These are phyloP conservation scores for Talaromyces sp. DNA, from an alignment of 2,329 filamentous ascomycete species.

Conservation along the genomic window DNA sequence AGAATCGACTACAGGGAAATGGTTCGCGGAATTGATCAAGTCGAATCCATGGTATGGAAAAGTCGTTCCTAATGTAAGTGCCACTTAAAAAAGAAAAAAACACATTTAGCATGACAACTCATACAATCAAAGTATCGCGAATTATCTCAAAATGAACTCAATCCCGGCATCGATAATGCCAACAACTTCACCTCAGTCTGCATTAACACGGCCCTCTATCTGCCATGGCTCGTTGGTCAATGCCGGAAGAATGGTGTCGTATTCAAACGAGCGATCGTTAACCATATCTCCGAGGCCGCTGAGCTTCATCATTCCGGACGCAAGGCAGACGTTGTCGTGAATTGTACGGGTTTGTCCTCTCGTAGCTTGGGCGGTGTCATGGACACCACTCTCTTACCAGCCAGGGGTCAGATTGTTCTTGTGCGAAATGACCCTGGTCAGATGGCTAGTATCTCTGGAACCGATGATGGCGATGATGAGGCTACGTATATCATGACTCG, in stretches of 20 bases:
- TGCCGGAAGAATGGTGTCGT: constrained; percentile 68
- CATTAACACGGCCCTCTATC: constrained; percentile 84
- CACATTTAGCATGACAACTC: background rate
- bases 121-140: constrained; percentile 51
- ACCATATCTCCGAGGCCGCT: constrained; percentile 69
- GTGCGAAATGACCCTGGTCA: constrained; percentile 70
- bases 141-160: constrained; percentile 54
- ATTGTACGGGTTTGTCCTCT: constrained; percentile 76
- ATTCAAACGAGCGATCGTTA: constrained; percentile 58
- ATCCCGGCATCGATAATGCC: constrained; percentile 62
- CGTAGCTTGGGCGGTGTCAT: constrained; percentile 73
- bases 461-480: constrained; percentile 64
- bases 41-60: constrained; percentile 69
- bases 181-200: constrained; percentile 78
- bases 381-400: constrained; percentile 68
- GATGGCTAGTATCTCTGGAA: constrained; percentile 62
- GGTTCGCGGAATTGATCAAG: constrained; percentile 63
- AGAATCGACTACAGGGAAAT: constrained; percentile 48
- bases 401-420: constrained; percentile 75
- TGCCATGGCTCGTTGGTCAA: constrained; percentile 77
- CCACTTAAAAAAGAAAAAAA: background rate
- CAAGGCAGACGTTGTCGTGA: constrained; percentile 65
- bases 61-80: constrained; percentile 61
- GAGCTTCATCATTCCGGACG: constrained; percentile 43
- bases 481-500: constrained; percentile 77